A percentile compares a stretch with the other conserved stretches of the same genome.
Conservation (phyloP, 179 eudicot species). For the Beta lomatogona region DNA sequence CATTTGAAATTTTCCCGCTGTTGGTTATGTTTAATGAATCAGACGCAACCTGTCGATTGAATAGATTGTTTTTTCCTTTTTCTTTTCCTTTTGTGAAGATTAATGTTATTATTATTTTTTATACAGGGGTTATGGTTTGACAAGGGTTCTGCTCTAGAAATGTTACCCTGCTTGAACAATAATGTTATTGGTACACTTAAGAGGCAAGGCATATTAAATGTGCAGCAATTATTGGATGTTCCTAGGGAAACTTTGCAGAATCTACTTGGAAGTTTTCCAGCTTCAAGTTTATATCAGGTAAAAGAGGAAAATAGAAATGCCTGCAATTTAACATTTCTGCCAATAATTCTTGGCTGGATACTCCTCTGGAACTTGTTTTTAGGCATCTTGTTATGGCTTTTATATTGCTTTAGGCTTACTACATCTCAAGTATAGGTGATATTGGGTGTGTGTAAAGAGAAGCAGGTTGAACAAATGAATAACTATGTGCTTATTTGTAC, state of each 20-base stretch:
- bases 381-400: not conserved
- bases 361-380: not conserved
- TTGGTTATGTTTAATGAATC: too few species aligned
- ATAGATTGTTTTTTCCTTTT: not conserved
- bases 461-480: not conserved
- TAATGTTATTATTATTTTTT: constrained; percentile 10
- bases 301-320: not conserved
- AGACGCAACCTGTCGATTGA: not conserved
- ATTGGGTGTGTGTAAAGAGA: not conserved
- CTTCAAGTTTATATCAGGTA: constrained; percentile 74
- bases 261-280: constrained; percentile 50
- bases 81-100: not conserved
- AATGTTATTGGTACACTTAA: constrained; percentile 54
- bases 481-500: not conserved
- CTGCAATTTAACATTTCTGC: not conserved
- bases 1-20: too few species aligned
- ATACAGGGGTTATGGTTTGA: constrained; percentile 87
- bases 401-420: not conserved
- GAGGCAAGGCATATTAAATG: constrained; percentile 53
- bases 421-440: not conserved
- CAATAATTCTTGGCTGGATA: not conserved
- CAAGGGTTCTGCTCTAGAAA: constrained; percentile 67
- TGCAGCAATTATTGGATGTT: constrained; percentile 73
- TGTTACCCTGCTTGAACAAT: constrained; percentile 81
- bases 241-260: constrained; percentile 53